Conservation (phyloP, 164 flowering plant genomes). For the Sedum album region DNA sequence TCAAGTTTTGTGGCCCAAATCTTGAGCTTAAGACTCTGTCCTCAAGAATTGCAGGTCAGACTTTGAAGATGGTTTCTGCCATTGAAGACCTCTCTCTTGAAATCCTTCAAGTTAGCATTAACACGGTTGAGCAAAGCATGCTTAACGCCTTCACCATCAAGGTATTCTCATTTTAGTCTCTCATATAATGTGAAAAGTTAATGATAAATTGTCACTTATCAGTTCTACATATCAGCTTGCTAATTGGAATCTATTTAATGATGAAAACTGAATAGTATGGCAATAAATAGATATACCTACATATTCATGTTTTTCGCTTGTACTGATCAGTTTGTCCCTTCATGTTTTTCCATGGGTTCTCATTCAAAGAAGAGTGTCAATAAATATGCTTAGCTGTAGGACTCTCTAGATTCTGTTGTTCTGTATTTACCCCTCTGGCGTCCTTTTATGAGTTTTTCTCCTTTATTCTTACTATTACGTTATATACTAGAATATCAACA, state of each 20-base stretch:
- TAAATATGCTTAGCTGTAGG: background rate
- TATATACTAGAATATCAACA: too few relatives aligned
- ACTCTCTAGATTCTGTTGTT: background rate
- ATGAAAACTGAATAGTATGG: background rate
- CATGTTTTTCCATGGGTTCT: conserved; percentile 5
- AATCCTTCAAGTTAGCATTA: conserved; percentile 63
- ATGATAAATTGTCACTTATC: background rate
- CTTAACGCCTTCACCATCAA: conserved; percentile 86
- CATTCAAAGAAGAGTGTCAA: background rate
- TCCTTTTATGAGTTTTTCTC: background rate
- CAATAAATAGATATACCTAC: background rate
- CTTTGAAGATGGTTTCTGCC: conserved; percentile 50
- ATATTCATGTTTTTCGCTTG: background rate
- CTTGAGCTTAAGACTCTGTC: conserved; percentile 70
- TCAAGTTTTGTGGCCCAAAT: conserved; percentile 78
- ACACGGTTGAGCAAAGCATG: conserved; percentile 58
- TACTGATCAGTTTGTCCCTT: conserved; percentile 2
- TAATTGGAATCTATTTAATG: background rate
- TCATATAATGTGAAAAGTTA: background rate
- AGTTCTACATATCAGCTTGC: background rate
- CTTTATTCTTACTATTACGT: background rate
- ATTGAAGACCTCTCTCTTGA: conserved; percentile 74
- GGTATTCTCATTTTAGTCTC: conserved; percentile 29
- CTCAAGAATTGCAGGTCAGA: conserved; percentile 62
- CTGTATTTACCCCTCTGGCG: background rate